A percentile compares a stretch with the other conserved stretches of the same genome.
Conservation (phyloP, 495 filamentous ascomycete genomes). For the Neurospora tetraspora region DNA sequence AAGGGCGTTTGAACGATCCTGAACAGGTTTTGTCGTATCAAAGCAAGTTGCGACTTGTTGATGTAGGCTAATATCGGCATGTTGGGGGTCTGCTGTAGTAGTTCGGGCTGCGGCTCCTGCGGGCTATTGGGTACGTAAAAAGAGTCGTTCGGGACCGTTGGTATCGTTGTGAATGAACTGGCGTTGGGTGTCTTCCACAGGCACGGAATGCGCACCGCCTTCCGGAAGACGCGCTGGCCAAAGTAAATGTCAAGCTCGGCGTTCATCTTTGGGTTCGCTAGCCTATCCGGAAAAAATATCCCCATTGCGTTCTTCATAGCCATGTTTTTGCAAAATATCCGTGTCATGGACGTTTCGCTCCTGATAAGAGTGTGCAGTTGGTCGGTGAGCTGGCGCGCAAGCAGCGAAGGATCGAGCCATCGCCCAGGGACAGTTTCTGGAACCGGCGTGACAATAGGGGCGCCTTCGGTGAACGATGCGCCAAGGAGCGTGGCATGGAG, state of each 20-base stretch:
- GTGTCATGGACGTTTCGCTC: not conserved
- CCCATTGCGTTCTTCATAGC: slow-evolving; percentile 26
- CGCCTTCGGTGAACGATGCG: slow-evolving; percentile 25
- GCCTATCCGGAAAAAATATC: slow-evolving; percentile 23
- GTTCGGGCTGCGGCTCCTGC: slow-evolving; percentile 6
- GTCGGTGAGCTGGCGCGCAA: slow-evolving; percentile 17
- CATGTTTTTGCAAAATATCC: slow-evolving; percentile 12
- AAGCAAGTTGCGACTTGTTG: slow-evolving; percentile 23
- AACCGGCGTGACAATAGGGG: slow-evolving; percentile 22
- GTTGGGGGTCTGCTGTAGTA: slow-evolving; percentile 6
- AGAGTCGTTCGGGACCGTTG: slow-evolving; percentile 18
- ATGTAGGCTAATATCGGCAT: slow-evolving; percentile 33
- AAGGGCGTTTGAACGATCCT: slow-evolving; percentile 18
- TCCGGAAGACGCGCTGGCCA: slow-evolving; percentile 19
- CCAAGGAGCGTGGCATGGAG: slow-evolving; percentile 29
- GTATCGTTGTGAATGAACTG: slow-evolving; percentile 27
- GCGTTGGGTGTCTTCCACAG: slow-evolving; percentile 24
- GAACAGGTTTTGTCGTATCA: slow-evolving; percentile 25
- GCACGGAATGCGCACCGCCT: slow-evolving; percentile 23
- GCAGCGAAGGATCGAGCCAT: slow-evolving; percentile 16
- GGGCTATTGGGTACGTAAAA: slow-evolving; percentile 4
- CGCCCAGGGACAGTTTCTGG: slow-evolving; percentile 11
- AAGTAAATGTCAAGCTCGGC: slow-evolving; percentile 29
- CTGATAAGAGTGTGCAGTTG: slow-evolving; percentile 25
- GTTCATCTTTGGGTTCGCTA: slow-evolving; percentile 14